Evolutionary conservation across 2,329 filamentous ascomycete genomes (phyloP), one percentile per base, ranked within the genome.

Genomic region (Fusarium succisae): DNA sequence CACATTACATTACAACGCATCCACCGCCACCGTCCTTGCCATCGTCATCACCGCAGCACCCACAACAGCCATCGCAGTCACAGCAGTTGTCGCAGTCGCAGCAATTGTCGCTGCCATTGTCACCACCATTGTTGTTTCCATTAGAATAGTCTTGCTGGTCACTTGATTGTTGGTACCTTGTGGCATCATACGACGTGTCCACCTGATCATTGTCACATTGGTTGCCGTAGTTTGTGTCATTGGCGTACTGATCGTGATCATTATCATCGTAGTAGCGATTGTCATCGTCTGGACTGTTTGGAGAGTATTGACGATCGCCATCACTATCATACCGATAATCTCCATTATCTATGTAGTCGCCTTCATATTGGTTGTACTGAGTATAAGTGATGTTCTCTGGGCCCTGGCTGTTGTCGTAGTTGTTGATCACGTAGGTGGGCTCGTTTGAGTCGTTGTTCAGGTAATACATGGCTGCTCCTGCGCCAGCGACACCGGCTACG

Each of bases 1-100:
- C 10, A 18, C 10, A 8, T 72, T 22, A 72, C 70, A 72, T 72
- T 15, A 72, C 30, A 18, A 73, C 59, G 20, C 70, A 73, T 2
- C 70, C 70, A 11, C 41, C 54, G 10, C 30, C 28, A 2, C 60
- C n/a, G 8, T 60, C 53, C 1, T 73, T 44, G 6, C 30, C 59
- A 3, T 41, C 20, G 9, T 39, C 59, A 5, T 44, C 30, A 17
- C 41, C 70, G 6, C 66, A 51, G 12, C 61, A 56, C 1, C 64
- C 15, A 12, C 66, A 63, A 5, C 66, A 56, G 7, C 24, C 18
- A 3, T 69, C 44, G 3, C 54, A 65, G 6, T 53, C 51, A 4
- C 65, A 58, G 5, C 66, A 69, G 10, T 50, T 41, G 2, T 47
- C 41, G 1, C 66, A 61, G 1, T 43, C 63, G 11, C 65, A 48